A percentile compares a stretch with the other conserved stretches of the same genome.
Conservation (phyloP, 2,329 filamentous ascomycete genomes). For the Coniochaeta ligniaria region DNA sequence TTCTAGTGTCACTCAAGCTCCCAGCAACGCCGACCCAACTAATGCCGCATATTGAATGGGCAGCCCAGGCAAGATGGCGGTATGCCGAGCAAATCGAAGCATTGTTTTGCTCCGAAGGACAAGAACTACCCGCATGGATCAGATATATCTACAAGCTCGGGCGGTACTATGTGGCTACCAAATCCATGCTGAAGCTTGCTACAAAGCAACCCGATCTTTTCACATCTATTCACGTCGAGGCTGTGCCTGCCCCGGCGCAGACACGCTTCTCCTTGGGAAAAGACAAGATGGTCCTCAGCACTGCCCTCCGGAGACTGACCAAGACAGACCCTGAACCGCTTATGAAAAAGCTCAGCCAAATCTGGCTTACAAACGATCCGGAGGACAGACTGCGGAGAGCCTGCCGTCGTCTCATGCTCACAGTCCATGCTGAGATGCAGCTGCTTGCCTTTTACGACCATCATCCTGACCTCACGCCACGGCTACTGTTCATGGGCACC, state of each 20-base stretch:
- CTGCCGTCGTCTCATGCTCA: conserved; percentile 10
- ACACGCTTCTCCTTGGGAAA: conserved; percentile 1
- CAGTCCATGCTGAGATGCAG: conserved; percentile 17
- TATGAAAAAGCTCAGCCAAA: background rate
- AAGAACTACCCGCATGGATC: conserved; percentile 9
- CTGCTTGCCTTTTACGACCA: conserved; percentile 17
- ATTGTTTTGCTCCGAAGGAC: conserved; percentile 5
- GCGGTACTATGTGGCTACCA: conserved; percentile 11
- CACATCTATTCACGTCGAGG: conserved; percentile 8
- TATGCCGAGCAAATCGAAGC: conserved; percentile 9
- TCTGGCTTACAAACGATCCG: background rate
- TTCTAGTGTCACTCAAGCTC: background rate
- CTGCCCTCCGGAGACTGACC: background rate
- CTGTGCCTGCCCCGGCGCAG: conserved; percentile 8
- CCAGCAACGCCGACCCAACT: background rate
- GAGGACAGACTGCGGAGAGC: conserved; percentile 11
- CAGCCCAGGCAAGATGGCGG: conserved; percentile 9
- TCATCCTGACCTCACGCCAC: conserved; percentile 10
- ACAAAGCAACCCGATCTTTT: conserved; percentile 9
- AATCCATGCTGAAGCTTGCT: conserved; percentile 10
- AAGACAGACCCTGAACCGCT: background rate
- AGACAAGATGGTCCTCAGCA: background rate
- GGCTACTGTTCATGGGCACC: conserved; percentile 15
- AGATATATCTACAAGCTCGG: conserved; percentile 11
- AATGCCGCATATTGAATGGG: conserved; percentile 8